These are phyloP conservation scores for Pythium coloratum DNA, from an alignment of 352 stramenopile species.

Conservation along the genomic window DNA sequence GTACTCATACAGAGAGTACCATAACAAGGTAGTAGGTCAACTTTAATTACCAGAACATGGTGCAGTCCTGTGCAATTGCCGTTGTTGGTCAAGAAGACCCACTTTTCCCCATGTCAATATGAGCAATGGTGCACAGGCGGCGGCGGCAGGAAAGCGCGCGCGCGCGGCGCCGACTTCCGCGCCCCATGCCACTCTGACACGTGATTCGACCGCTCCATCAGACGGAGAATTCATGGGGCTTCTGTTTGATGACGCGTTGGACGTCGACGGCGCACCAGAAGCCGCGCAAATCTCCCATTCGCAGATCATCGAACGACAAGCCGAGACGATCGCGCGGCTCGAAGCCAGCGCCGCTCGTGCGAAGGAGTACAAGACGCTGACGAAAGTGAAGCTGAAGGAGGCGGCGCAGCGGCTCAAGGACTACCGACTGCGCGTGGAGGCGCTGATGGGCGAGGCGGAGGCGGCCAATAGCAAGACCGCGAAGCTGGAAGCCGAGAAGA, in stretches of 20 bases:
- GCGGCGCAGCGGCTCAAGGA: slow-evolving; percentile 54
- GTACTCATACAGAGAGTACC: not conserved
- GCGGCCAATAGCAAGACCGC: slow-evolving; percentile 22
- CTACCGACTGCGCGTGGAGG: slow-evolving; percentile 60
- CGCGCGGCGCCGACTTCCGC: slow-evolving; percentile 12
- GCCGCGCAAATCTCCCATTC: slow-evolving; percentile 58
- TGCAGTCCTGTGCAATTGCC: not conserved
- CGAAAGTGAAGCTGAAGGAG: slow-evolving; percentile 71
- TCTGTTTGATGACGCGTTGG: slow-evolving; percentile 20
- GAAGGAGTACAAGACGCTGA: slow-evolving; percentile 53
- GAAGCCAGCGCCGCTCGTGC: slow-evolving; percentile 37
- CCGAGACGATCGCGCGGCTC: slow-evolving; percentile 51
- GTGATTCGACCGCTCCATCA: not conserved
- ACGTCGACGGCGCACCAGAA: slow-evolving; percentile 19
- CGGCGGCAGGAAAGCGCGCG: slow-evolving; percentile 4
- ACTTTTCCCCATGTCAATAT: slow-evolving; percentile 7
- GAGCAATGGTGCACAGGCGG: slow-evolving; percentile 25
- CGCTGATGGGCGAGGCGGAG: slow-evolving; percentile 35
- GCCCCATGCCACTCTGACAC: not conserved
- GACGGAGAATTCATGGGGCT: slow-evolving; percentile 14
- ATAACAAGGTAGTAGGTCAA: no score
- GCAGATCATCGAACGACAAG: slow-evolving; percentile 71
- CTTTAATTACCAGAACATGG: not conserved
- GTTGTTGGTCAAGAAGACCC: slow-evolving; percentile 1
- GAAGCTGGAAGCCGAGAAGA: slow-evolving; percentile 29